These are phyloP conservation scores for Eucalyptus cloeziana DNA, from an alignment of 345 rosid species.

Conservation along the genomic window DNA sequence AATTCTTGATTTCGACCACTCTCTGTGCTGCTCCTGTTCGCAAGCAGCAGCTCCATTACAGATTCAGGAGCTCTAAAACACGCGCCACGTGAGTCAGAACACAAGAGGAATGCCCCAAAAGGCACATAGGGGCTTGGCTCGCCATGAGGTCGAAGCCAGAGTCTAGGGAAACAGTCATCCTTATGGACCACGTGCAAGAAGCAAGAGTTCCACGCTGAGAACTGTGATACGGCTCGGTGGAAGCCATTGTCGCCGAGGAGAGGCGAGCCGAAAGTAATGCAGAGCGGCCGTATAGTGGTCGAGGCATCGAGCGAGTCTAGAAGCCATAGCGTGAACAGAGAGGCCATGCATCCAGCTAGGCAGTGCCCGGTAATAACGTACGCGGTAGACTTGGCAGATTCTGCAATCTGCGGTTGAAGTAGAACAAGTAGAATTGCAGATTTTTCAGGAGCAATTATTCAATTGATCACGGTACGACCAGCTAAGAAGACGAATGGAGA, in stretches of 20 bases:
- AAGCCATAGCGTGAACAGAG: conserved; percentile 58
- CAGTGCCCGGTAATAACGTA: conserved; percentile 42
- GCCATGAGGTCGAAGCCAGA: neutral
- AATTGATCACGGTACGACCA: neutral
- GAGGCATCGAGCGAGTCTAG: conserved; percentile 16
- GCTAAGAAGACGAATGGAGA: neutral
- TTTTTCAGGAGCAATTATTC: neutral
- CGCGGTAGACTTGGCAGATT: neutral
- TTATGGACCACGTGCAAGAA: conserved; percentile 39
- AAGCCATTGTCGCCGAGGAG: conserved; percentile 27
- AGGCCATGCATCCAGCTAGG: conserved; percentile 59
- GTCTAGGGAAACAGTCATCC: conserved; percentile 20
- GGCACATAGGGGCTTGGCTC: conserved; percentile 14
- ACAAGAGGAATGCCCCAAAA: conserved; percentile 48
- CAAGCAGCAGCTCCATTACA: conserved; percentile 13
- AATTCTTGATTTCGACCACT: neutral
- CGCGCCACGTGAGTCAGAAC: conserved; percentile 13
- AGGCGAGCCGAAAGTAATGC: conserved; percentile 71
- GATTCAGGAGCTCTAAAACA: conserved; percentile 39
- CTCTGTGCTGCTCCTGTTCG: neutral
- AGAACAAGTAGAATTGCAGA: neutral
- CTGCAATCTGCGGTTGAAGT: neutral
- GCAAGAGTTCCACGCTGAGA: conserved; percentile 32
- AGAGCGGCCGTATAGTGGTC: conserved; percentile 22
- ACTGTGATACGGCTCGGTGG: conserved; percentile 14